phyloP scores from a whole-genome alignment of 2,329 filamentous ascomycete genomes.

The Ophiostoma ulmi region DNA sequence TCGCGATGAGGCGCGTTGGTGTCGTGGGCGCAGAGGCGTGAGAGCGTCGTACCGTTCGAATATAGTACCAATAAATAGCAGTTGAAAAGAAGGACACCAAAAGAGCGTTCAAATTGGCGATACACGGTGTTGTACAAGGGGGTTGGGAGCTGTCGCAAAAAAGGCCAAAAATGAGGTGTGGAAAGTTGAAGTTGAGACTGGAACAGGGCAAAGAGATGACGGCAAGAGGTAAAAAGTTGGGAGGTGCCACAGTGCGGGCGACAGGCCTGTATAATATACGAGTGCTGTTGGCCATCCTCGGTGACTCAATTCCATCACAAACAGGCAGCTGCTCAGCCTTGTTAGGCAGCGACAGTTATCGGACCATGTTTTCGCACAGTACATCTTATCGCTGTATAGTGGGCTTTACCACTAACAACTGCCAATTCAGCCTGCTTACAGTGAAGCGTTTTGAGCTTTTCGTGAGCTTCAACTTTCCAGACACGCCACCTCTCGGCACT shows the following conservation, averaged over 20 bases:
- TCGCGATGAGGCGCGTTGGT: background rate
- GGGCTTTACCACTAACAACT: slow-evolving; percentile 7
- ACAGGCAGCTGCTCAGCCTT: slow-evolving; percentile 16
- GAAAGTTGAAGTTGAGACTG: background rate
- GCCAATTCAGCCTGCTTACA: background rate
- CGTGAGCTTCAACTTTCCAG: slow-evolving; percentile 3
- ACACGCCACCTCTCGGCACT: background rate
- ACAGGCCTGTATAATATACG: background rate
- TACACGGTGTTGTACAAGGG: background rate
- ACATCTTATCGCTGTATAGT: slow-evolving; percentile 13
- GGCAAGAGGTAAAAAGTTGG: background rate
- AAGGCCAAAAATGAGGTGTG: background rate
- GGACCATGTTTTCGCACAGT: slow-evolving; percentile 15
- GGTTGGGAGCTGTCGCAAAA: background rate
- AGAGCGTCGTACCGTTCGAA: background rate
- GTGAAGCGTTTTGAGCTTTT: slow-evolving; percentile 8
- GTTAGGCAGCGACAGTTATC: slow-evolving; percentile 22
- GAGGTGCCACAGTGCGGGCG: slow-evolving; percentile 7
- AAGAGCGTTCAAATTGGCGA: background rate
- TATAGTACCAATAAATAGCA: background rate
- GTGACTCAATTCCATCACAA: background rate
- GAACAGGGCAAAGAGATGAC: background rate
- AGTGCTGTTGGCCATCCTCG: background rate
- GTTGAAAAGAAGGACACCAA: background rate
- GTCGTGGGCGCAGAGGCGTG: background rate